Evolutionary conservation across 2,329 filamentous ascomycete genomes (phyloP).

Genomic region (Ascochyta viciae-villosae): DNA sequence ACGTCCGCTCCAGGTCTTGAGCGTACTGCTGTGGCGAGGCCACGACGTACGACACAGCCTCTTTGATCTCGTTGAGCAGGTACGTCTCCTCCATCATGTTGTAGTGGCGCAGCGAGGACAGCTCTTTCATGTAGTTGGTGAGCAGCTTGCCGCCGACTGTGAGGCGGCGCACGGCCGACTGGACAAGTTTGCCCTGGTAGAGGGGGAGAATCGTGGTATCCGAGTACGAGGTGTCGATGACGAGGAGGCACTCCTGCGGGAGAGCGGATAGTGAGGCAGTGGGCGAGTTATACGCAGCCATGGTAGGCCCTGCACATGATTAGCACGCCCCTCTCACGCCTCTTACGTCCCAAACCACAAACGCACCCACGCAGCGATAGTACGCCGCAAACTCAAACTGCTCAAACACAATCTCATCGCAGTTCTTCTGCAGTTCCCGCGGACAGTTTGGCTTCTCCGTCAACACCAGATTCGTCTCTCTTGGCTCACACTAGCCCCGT

Average conservation of each 20-base stretch:
- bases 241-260: conserved; percentile 81
- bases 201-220: conserved; percentile 90
- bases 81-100: conserved; percentile 94
- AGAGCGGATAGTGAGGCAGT: conserved; percentile 54
- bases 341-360: neutral
- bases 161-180: conserved; percentile 81
- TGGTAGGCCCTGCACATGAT: conserved; percentile 64
- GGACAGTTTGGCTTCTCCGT: conserved; percentile 86
- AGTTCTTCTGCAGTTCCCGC: conserved; percentile 81
- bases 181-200: conserved; percentile 79
- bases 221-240: conserved; percentile 92
- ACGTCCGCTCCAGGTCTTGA: conserved; percentile 78
- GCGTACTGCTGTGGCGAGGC: conserved; percentile 68
- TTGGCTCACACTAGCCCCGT: conserved; percentile 68
- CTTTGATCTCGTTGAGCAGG: conserved; percentile 96
- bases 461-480: conserved; percentile 82
- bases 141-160: conserved; percentile 92
- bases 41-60: conserved; percentile 83
- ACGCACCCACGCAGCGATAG: conserved; percentile 72
- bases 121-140: conserved; percentile 89
- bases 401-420: conserved; percentile 96
- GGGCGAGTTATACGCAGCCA: conserved; percentile 77
- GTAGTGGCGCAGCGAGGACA: conserved; percentile 89
- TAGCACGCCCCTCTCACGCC: neutral
- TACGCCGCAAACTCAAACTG: conserved; percentile 94